Evolutionary conservation across 805 yeast species (phyloP).

Genomic region (Wickerhamomyces subpelliculosus): DNA sequence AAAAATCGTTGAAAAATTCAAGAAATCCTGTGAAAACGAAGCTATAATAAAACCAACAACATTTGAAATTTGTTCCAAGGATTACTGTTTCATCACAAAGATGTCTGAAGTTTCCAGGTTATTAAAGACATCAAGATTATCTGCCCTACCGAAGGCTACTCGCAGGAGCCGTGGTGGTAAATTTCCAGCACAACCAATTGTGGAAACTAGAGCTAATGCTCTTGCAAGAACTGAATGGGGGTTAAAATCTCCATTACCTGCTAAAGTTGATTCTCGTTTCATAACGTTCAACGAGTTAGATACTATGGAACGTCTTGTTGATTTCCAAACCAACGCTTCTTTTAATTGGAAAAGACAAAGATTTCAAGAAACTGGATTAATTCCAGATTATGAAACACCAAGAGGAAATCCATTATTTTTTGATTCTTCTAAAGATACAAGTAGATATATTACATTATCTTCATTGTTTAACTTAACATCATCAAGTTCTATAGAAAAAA

Average conservation of each 20-base stretch:
- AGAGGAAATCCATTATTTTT: conserved; percentile 29
- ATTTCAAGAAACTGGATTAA: conserved; percentile 61
- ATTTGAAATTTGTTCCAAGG: not conserved
- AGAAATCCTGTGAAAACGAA: too few relatives aligned
- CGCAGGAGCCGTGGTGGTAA: conserved; percentile 7
- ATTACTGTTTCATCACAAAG: not conserved
- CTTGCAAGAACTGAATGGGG: conserved; percentile 70
- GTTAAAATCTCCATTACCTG: conserved; percentile 63
- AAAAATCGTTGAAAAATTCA: too few relatives aligned
- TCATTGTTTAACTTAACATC: not conserved
- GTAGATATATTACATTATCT: conserved; percentile 17
- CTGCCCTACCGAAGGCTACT: conserved; percentile 27
- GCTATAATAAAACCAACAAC: too few relatives aligned
- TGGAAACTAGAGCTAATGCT: conserved; percentile 61
- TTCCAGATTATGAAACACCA: conserved; percentile 22
- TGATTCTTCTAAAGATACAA: conserved; percentile 8
- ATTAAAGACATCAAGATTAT: conserved; percentile 25
- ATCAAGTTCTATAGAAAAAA: conserved; percentile 1
- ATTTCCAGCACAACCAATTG: conserved; percentile 64
- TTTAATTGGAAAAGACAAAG: conserved; percentile 53
- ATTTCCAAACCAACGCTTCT: conserved; percentile 59
- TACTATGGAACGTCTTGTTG: conserved; percentile 59
- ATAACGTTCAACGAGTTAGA: conserved; percentile 63
- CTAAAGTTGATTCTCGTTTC: conserved; percentile 48
- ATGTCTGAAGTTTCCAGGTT: conserved; percentile 23